Base-by-base conservation (phyloP, 768 basidiomycete species). In the Leccinum rimulosum region DNA sequence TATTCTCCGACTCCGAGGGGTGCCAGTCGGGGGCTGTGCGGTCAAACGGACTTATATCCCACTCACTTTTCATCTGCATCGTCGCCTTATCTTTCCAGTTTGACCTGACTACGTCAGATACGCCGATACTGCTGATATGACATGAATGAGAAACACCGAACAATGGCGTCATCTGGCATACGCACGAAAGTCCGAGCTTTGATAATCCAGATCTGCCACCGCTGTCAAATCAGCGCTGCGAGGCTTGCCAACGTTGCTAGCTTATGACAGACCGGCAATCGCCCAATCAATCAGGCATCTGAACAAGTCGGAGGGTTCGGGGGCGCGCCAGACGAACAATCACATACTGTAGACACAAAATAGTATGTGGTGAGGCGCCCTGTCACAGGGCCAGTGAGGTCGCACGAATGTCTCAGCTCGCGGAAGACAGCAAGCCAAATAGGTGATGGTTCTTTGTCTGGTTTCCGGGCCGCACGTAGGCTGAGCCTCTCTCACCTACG, bases 1-100 rank as follows among this genome's bases (percentile, higher is more conserved):
- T 33, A 28, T 59, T 69, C 51, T 67, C 66, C 68, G 66, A 68
- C 51, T 67, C 66, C 68, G 66, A 68, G 66, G 66, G 19, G 52
- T 33, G 35, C 36, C 31, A 17, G 17, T 19, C 11, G 30, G 27
- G 9, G 50, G 61, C 58, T 64, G 55, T 58, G 54, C 47, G 48
- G 14, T 52, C 48, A 60, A 48, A 36, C 25, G 35, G 38, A 15
- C 25, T 47, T 50, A 57, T 56, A 58, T 52, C 17, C 25, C 43
- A 45, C 43, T 52, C 28, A 2, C 47, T 33, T 10, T 51, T 56
- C 31, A 58, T 58, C 25, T 28, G 35, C 12, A 15, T 30, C 30
- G 28, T 43, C 11, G 1, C 8, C 55, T 51, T 67, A 69, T 66
- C 61, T 56, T 48, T 33, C 50, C 56, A 15, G 43, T 52, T 36